Evolutionary conservation across 306 rosid species (phyloP).

Genomic region (Mimosa pudica): DNA sequence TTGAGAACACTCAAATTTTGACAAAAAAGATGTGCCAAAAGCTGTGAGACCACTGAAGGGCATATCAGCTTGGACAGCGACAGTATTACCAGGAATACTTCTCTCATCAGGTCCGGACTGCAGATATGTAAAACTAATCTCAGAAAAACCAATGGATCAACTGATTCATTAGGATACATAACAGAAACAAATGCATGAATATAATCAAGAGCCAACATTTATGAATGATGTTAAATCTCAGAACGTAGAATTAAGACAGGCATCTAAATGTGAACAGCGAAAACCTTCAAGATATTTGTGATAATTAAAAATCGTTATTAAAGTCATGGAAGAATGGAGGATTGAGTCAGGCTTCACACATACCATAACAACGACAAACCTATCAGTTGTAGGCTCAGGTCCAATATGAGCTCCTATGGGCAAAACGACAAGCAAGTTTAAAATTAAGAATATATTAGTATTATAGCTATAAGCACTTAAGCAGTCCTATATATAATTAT

Average conservation of each 20-base stretch:
- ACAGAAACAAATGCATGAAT: not conserved
- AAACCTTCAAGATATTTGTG: not conserved
- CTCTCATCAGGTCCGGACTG: conserved; percentile 97
- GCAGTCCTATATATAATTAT: conserved; percentile 12
- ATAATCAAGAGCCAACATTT: conserved; percentile 15
- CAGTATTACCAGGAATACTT: conserved; percentile 94
- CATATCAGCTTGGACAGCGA: conserved; percentile 98
- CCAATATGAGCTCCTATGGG: conserved; percentile 95
- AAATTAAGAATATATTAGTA: conserved; percentile 7
- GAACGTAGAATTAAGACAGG: not conserved
- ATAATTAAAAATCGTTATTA: conserved; percentile 11
- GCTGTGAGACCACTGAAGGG: conserved; percentile 86
- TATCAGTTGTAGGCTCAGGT: conserved; percentile 98
- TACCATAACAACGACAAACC: conserved; percentile 99
- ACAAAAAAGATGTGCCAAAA: conserved; percentile 86
- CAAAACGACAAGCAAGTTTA: conserved; percentile 18
- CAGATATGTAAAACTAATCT: not conserved
- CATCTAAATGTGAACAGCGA: not conserved
- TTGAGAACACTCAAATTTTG: conserved; percentile 96
- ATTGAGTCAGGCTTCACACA: conserved; percentile 19
- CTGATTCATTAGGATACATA: not conserved
- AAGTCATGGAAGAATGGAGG: conserved; percentile 17
- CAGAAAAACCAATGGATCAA: not conserved
- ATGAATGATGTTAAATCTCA: not conserved
- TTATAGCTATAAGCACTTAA: not conserved